Evolutionary conservation across 1,284 basidiomycete genomes (phyloP).

Genomic region (Malassezia psittaci): DNA sequence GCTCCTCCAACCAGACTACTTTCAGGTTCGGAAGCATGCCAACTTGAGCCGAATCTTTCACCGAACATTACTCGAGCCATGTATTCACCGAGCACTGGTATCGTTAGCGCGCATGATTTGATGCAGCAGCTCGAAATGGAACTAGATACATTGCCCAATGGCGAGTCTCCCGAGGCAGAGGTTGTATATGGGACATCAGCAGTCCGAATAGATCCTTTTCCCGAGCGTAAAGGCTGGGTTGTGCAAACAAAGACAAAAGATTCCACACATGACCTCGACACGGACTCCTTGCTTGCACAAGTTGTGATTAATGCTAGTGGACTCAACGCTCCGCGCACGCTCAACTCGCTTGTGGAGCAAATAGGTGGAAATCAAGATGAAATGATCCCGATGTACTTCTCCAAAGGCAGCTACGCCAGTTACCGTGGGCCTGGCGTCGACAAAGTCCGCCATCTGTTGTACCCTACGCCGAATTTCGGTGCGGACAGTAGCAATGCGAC

Average conservation of each 20-base stretch:
- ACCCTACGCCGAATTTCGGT: slow-evolving; percentile 30
- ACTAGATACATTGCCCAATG: slow-evolving; percentile 52
- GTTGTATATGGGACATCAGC: slow-evolving; percentile 72
- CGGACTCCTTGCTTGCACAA: slow-evolving; percentile 68
- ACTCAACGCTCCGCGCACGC: slow-evolving; percentile 53
- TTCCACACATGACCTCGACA: slow-evolving; percentile 30
- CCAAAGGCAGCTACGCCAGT: slow-evolving; percentile 43
- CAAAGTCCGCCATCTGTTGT: slow-evolving; percentile 35
- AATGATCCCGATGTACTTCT: slow-evolving; percentile 33
- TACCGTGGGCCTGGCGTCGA: slow-evolving; percentile 32
- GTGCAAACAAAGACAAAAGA: slow-evolving; percentile 51
- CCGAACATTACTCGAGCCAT: slow-evolving; percentile 62
- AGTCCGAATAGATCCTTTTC: slow-evolving; percentile 69
- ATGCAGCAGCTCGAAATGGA: slow-evolving; percentile 72
- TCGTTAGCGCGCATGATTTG: slow-evolving; percentile 69
- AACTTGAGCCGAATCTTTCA: slow-evolving; percentile 72
- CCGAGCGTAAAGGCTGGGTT: slow-evolving; percentile 51
- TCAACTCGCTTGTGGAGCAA: slow-evolving; percentile 30
- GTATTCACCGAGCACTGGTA: slow-evolving; percentile 77
- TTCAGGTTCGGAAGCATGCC: slow-evolving; percentile 60
- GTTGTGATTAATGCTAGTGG: slow-evolving; percentile 82
- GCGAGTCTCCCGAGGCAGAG: slow-evolving; percentile 56
- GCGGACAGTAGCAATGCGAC: slow-evolving; percentile 2
- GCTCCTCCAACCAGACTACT: slow-evolving; percentile 57
- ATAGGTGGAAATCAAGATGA: slow-evolving; percentile 11